These are phyloP conservation scores for Cryptococcus jaspeensis DNA, from an alignment of 1,284 basidiomycete species.

Conservation along the genomic window DNA sequence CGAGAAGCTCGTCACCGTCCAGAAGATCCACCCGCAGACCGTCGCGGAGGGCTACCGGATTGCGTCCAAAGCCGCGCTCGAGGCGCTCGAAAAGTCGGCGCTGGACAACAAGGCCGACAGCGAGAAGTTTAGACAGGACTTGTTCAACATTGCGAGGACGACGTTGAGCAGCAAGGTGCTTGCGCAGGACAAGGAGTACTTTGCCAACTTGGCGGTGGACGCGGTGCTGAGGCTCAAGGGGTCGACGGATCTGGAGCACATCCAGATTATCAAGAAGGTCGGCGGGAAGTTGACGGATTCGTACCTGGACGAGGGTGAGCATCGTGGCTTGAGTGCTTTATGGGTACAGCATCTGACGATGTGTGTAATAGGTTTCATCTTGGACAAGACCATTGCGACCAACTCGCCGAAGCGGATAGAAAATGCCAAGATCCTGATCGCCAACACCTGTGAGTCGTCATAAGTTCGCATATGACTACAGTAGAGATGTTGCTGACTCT, in stretches of 20 bases:
- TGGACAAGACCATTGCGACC: conserved; percentile 93
- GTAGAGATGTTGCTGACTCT: conserved; percentile 8
- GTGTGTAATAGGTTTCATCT: conserved; percentile 84
- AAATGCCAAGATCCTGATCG: conserved; percentile 94
- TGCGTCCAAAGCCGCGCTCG: conserved; percentile 80
- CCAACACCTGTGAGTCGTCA: conserved; percentile 78
- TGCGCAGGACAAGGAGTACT: conserved; percentile 96
- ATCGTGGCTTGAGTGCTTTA: neutral
- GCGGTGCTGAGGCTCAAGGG: conserved; percentile 93
- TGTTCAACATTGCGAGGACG: conserved; percentile 95
- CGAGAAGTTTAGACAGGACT: conserved; percentile 75
- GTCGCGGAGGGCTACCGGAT: conserved; percentile 98
- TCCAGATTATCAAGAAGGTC: conserved; percentile 99
- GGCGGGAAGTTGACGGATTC: conserved; percentile 98
- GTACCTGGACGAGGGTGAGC: conserved; percentile 89
- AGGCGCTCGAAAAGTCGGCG: conserved; percentile 77
- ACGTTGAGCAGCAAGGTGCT: conserved; percentile 96
- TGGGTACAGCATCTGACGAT: neutral
- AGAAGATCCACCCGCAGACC: conserved; percentile 96
- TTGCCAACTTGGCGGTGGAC: conserved; percentile 96
- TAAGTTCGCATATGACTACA: neutral
- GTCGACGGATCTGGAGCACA: conserved; percentile 95
- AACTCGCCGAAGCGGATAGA: conserved; percentile 94
- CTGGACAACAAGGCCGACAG: conserved; percentile 77
- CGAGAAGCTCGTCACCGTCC: conserved; percentile 84